Evolutionary conservation across 2,329 filamentous ascomycete species (phyloP).

Genomic region (Neoarthrinium moseri): DNA sequence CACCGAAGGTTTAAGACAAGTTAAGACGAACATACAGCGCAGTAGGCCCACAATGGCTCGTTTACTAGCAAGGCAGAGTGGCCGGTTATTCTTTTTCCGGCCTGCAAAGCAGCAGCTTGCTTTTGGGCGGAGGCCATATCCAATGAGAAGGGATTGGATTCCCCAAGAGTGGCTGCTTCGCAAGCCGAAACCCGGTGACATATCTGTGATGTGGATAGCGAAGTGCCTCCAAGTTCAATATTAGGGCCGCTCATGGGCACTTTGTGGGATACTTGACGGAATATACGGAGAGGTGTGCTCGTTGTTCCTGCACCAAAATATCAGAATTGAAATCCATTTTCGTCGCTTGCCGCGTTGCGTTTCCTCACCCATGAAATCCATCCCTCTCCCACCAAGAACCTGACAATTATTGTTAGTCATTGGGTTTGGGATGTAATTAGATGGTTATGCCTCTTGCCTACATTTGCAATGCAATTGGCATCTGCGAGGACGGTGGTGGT

Average conservation of each 20-base stretch:
- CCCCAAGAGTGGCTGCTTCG: slow-evolving; percentile 19
- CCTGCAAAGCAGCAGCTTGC: slow-evolving; percentile 19
- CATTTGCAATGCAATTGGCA: slow-evolving; percentile 22
- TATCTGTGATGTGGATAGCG: slow-evolving; percentile 16
- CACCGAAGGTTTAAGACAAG: too few relatives aligned
- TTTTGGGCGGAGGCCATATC: slow-evolving; percentile 20
- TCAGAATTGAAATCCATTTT: too few relatives aligned
- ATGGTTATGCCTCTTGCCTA: background rate
- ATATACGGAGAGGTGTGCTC: slow-evolving; percentile 15
- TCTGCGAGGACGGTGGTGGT: slow-evolving; percentile 22
- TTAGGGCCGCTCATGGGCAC: slow-evolving; percentile 17
- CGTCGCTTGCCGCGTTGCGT: too few relatives aligned
- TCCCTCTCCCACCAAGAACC: slow-evolving; percentile 17
- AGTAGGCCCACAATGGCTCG: slow-evolving; percentile 21
- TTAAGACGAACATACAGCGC: slow-evolving; percentile 11
- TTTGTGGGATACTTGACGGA: slow-evolving; percentile 22
- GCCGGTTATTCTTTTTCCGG: slow-evolving; percentile 21
- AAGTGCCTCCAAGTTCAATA: slow-evolving; percentile 20
- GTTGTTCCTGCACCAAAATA: slow-evolving; percentile 3
- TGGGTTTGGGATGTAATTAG: too few relatives aligned
- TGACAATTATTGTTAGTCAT: background rate
- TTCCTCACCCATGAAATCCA: slow-evolving; percentile 20
- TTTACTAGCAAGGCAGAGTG: slow-evolving; percentile 19
- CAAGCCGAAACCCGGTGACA: slow-evolving; percentile 16
- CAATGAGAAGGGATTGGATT: slow-evolving; percentile 21